Evolutionary conservation across 1,139 yeast species (phyloP).

Genomic region (Geotrichum bryndzae): DNA sequence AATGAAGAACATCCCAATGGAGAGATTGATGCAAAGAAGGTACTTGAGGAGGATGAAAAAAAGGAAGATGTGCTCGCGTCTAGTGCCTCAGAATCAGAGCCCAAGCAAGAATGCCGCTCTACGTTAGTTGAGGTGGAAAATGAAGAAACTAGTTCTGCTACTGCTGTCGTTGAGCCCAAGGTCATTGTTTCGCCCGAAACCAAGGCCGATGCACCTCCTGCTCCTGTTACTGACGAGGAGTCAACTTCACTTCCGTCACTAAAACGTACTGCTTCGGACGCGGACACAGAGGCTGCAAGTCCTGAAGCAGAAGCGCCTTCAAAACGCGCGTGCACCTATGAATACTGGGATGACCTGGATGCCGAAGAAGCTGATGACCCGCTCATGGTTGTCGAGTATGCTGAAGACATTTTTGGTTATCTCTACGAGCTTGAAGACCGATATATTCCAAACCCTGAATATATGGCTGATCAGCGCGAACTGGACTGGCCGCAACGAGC

Average conservation of each 20-base stretch:
- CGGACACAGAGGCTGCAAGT: background rate
- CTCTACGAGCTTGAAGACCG: conserved; percentile 65
- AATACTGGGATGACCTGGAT: conserved; percentile 81
- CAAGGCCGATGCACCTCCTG: background rate
- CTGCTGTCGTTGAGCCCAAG: background rate
- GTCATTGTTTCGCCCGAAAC: background rate
- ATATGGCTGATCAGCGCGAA: conserved; percentile 67
- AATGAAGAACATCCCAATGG: background rate
- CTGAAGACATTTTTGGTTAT: conserved; percentile 76
- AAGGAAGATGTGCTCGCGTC: background rate
- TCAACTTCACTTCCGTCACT: background rate
- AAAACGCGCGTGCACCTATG: conserved; percentile 17
- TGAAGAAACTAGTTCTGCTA: background rate
- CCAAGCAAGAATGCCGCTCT: background rate
- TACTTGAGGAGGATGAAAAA: background rate
- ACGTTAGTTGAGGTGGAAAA: background rate
- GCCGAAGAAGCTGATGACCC: conserved; percentile 91
- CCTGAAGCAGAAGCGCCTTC: background rate
- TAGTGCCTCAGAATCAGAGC: background rate
- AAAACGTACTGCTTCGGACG: background rate
- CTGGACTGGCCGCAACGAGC: conserved; percentile 83
- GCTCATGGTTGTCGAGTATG: conserved; percentile 91
- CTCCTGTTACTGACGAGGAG: background rate
- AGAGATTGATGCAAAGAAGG: background rate
- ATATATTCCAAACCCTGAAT: conserved; percentile 74